A percentile compares a stretch with the other conserved stretches of the same genome.
Evolutionary conservation across 371 early-diverging fungal genomes (phyloP).

Genomic region (Apophysomyces trapeziformis): DNA sequence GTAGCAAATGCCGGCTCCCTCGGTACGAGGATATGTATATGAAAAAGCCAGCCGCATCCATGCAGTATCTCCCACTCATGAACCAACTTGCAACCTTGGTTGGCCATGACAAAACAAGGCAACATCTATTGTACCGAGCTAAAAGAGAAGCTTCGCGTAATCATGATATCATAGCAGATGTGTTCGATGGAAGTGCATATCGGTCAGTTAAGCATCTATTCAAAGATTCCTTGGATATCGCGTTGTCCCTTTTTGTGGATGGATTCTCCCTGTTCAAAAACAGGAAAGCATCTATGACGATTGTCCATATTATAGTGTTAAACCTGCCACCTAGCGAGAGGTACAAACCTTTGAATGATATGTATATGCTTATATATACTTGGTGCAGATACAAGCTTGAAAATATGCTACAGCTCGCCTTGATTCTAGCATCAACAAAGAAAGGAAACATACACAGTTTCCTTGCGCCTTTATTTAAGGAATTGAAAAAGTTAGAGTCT

Average conservation of each 20-base stretch:
- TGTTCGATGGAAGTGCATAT: slow-evolving; percentile 14
- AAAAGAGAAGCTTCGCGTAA: neutral
- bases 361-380: neutral
- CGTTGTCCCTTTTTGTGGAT: slow-evolving; percentile 13
- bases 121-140: neutral
- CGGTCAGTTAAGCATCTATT: slow-evolving; percentile 5
- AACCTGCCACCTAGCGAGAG: slow-evolving; percentile 13
- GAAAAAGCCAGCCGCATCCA: slow-evolving; percentile 2
- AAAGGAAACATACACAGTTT: neutral
- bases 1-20: neutral
- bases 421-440: slow-evolving; percentile 2
- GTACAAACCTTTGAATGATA: slow-evolving; percentile 3
- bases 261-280: slow-evolving; percentile 9
- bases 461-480: slow-evolving; percentile 14
- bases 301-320: slow-evolving; percentile 11
- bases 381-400: slow-evolving; percentile 4
- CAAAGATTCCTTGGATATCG: neutral
- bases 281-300: slow-evolving; percentile 3
- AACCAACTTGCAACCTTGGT: slow-evolving; percentile 14
- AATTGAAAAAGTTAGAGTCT: slow-evolving; percentile 5
- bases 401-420: slow-evolving; percentile 14
- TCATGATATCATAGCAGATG: neutral
- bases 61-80: slow-evolving; percentile 11
- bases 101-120: neutral
- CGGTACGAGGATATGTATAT: neutral